Evolutionary conservation across 768 basidiomycete genomes (phyloP).

Genomic region (Heimioporus sp.): DNA sequence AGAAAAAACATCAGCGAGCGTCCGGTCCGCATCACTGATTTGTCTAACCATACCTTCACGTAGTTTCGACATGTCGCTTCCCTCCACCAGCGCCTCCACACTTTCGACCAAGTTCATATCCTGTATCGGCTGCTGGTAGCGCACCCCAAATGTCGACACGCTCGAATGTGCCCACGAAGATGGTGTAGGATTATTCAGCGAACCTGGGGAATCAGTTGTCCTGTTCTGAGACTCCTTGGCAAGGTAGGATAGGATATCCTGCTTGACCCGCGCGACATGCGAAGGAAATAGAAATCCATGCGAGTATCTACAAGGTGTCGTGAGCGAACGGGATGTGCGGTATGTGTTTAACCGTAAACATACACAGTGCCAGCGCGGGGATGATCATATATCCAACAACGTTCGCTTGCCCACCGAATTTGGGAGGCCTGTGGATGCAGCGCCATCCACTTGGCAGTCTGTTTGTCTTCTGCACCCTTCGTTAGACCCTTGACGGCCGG

Average conservation of each 20-base stretch:
- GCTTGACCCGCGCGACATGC: conserved; percentile 68
- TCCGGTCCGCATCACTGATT: not conserved
- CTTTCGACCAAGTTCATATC: conserved; percentile 67
- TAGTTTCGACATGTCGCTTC: conserved; percentile 76
- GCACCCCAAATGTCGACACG: conserved; percentile 79
- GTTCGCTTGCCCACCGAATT: conserved; percentile 88
- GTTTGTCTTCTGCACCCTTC: conserved; percentile 90
- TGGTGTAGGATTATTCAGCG: conserved; percentile 41
- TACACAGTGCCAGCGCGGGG: conserved; percentile 92
- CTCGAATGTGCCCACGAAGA: conserved; percentile 73
- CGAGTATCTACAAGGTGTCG: conserved; percentile 61
- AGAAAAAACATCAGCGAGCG: conserved; percentile 1
- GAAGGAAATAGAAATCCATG: conserved; percentile 96
- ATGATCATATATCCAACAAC: conserved; percentile 98
- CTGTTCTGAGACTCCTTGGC: conserved; percentile 42
- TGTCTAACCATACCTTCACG: conserved; percentile 50
- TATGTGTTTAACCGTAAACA: conserved; percentile 28
- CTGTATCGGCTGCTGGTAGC: conserved; percentile 67
- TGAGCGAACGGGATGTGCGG: conserved; percentile 2
- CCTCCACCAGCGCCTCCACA: conserved; percentile 92
- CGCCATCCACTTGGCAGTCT: conserved; percentile 89
- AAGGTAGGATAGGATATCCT: conserved; percentile 51
- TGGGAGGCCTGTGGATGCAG: conserved; percentile 75
- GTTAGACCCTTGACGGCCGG: conserved; percentile 61
- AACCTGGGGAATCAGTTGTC: conserved; percentile 26